Conservation (phyloP, 2,329 filamentous ascomycete genomes). For the Pyrenophora tritici-repentis region DNA sequence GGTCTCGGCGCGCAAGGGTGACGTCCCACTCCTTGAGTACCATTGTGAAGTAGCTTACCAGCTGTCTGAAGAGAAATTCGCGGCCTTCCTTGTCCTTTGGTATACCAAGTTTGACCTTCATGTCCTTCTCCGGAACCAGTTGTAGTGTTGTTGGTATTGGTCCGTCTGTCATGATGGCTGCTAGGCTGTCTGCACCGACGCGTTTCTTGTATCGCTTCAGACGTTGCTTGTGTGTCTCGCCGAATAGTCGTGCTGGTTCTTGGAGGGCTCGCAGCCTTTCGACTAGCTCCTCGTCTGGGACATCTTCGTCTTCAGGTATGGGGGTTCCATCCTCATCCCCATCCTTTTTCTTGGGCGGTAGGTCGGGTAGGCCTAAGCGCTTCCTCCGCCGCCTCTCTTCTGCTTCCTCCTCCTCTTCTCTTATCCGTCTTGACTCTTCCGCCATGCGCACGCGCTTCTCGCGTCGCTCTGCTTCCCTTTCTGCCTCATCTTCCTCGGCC, state of each 20-base stretch:
- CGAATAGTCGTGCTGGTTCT: constrained; percentile 78
- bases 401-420: constrained; percentile 74
- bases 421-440: constrained; percentile 72
- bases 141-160: constrained; percentile 86
- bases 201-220: constrained; percentile 73
- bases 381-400: constrained; percentile 75
- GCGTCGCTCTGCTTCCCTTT: constrained; percentile 70
- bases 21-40: constrained; percentile 85
- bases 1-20: constrained; percentile 68
- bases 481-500: constrained; percentile 81
- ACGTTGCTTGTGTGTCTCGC: constrained; percentile 73
- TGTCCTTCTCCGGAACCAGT: constrained; percentile 81
- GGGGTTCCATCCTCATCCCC: constrained; percentile 52
- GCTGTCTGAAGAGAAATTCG: constrained; percentile 78
- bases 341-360: constrained; percentile 58
- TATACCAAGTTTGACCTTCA: constrained; percentile 73
- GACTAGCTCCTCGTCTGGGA: constrained; percentile 72
- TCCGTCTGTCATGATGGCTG: constrained; percentile 64
- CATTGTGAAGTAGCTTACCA: constrained; percentile 96
- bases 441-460: constrained; percentile 82
- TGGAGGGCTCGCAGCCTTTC: constrained; percentile 70
- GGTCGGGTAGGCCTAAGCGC: constrained; percentile 78
- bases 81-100: constrained; percentile 68
- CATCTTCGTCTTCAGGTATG: constrained; percentile 60
- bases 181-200: constrained; percentile 49